phyloP scores from a whole-genome alignment of 805 yeast genomes.

The Candida patagonica region DNA sequence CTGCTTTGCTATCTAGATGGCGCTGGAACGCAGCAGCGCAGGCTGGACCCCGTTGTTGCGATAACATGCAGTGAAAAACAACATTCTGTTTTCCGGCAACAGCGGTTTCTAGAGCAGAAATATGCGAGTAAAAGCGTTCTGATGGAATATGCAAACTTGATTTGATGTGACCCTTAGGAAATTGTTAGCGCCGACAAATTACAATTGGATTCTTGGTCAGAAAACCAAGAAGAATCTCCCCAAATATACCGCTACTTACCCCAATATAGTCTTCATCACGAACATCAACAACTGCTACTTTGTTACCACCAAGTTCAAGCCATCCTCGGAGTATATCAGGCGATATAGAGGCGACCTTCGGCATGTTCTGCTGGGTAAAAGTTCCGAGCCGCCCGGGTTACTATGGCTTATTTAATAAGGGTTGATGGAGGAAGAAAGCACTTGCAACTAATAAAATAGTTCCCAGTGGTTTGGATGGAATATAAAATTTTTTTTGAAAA shows the following conservation, averaged over 20 bases:
- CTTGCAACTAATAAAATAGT: no score
- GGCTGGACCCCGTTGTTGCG: constrained; percentile 88
- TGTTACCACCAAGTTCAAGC: constrained; percentile 20
- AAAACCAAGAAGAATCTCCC: neutral
- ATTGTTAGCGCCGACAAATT: constrained; percentile 17
- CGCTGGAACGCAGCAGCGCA: constrained; percentile 59
- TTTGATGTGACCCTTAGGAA: constrained; percentile 48
- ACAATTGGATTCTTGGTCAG: neutral
- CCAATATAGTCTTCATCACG: constrained; percentile 78
- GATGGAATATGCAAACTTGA: constrained; percentile 51
- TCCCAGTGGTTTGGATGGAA: no score
- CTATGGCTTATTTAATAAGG: no score
- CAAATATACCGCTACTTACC: constrained; percentile 31
- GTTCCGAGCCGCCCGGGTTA: no score
- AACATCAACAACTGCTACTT: constrained; percentile 58
- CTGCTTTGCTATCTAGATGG: constrained; percentile 27
- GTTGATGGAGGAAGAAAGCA: no score
- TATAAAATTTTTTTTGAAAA: no score
- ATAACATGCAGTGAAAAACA: constrained; percentile 83
- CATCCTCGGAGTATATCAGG: constrained; percentile 21
- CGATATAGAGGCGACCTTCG: no score
- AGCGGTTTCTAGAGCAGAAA: constrained; percentile 32
- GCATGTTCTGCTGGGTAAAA: no score
- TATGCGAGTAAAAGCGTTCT: constrained; percentile 31
- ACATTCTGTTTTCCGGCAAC: constrained; percentile 38